Evolutionary conservation across 2,329 filamentous ascomycete genomes (phyloP), one percentile per base, ranked within the genome.

Genomic region (Zasmidium cellare): DNA sequence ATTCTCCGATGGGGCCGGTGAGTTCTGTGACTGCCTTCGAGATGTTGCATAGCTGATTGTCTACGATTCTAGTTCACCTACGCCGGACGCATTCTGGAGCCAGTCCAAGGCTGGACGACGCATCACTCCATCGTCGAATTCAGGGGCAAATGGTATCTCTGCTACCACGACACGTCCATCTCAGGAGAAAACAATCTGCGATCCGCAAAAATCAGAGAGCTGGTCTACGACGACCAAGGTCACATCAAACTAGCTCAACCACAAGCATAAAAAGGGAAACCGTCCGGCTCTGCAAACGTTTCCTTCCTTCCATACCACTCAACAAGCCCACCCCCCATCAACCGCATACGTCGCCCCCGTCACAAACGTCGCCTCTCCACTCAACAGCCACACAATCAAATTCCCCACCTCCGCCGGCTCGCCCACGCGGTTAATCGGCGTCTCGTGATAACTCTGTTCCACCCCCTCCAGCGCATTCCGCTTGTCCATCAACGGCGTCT

Each of bases 61-160:
- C 12, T 18, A 9, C 12, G n/a, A n/a, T 41, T 41, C 35, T 16
- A 41, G 0, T 92, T 92, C 66, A 88, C 84, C 1, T 92, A 91
- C 61, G 81, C 79, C 0, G 89, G 89, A 0, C 77, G 84, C 48
- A 87, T 92, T 55, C 72, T 92, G 50, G 88, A 91, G 77, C 89
- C 89, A 0, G 89, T 92, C 3, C 73, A 89, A 23, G 89, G 89
- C 1, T 92, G 89, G 89, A 92, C 89, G 46, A 92, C 89, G 55
- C 89, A 92, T 75, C 89, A 92, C 72, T 89, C 86, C 2, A 87
- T 92, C 64, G 87, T 87, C 9, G 87, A 91, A 77, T 90, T 89
- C 69, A 72, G 84, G 73, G 87, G 82, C 3, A 83, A 81, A 63
- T 91, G 88, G 84, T 92, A 84, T 74, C 71, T 92, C 56, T 92